phyloP scores from a whole-genome alignment of 257 asterid genomes.

The Solanum pinnatisectum region DNA sequence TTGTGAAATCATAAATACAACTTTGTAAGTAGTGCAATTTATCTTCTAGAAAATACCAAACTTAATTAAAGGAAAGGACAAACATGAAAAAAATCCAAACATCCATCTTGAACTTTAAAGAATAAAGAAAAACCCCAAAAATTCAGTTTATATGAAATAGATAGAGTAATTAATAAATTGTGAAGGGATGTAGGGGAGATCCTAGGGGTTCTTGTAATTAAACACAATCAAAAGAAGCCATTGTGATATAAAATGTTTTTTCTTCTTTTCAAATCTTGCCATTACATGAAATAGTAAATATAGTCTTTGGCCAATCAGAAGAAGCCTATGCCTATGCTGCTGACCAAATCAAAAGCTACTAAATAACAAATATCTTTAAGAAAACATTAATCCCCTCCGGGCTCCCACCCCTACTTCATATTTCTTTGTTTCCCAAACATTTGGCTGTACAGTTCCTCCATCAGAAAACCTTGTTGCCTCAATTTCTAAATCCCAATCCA shows the following conservation, averaged over 20 bases:
- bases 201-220: neutral
- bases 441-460: slow-evolving; percentile 16
- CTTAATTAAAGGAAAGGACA: neutral
- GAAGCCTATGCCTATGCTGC: slow-evolving; percentile 17
- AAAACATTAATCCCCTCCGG: neutral
- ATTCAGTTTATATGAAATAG: no score
- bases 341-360: slow-evolving; percentile 22
- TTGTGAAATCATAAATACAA: neutral
- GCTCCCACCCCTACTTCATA: neutral
- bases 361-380: neutral
- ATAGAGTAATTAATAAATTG: neutral
- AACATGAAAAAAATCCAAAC: neutral
- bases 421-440: slow-evolving; percentile 1
- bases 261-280: neutral
- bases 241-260: neutral
- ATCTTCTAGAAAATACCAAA: neutral
- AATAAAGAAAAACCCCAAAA: no score
- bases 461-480: slow-evolving; percentile 5
- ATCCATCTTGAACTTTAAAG: neutral
- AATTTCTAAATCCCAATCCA: slow-evolving; percentile 62
- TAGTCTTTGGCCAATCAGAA: slow-evolving; percentile 18
- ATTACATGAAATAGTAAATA: slow-evolving; percentile 18
- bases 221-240: neutral
- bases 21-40: neutral
- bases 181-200: neutral